Conservation (phyloP, 768 basidiomycete species). For the Suillus placidus region DNA sequence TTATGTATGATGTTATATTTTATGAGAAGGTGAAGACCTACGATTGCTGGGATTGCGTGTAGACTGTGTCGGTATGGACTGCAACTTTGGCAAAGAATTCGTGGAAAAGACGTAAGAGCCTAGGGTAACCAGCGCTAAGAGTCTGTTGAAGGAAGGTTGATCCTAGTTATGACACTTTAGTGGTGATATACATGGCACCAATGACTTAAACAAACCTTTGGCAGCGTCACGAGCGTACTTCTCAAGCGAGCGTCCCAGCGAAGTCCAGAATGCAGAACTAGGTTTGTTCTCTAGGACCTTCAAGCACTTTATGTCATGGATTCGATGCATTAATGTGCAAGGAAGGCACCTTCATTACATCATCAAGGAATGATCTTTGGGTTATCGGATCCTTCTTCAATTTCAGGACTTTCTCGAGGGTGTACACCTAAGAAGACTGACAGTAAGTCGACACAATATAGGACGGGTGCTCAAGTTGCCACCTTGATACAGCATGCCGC, state of each 20-base stretch:
- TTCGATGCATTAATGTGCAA: not conserved
- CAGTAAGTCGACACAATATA: constrained; percentile 2
- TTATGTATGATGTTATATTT: constrained; percentile 7
- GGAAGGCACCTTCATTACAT: constrained; percentile 81
- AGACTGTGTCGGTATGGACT: constrained; percentile 93
- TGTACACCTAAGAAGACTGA: constrained; percentile 71
- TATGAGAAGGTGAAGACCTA: constrained; percentile 29
- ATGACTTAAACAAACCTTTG: constrained; percentile 54
- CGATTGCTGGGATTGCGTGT: constrained; percentile 86
- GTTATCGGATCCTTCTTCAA: constrained; percentile 84
- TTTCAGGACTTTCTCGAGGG: constrained; percentile 89
- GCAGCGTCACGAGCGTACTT: constrained; percentile 79
- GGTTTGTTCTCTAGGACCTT: constrained; percentile 91
- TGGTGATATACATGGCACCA: not conserved
- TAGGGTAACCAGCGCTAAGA: constrained; percentile 83
- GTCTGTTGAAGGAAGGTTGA: constrained; percentile 93
- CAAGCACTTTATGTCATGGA: not conserved
- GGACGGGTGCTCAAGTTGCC: constrained; percentile 6
- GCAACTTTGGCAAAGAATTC: constrained; percentile 96
- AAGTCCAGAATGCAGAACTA: constrained; percentile 88
- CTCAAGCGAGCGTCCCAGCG: constrained; percentile 79
- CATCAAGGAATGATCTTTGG: constrained; percentile 83
- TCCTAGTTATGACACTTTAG: constrained; percentile 44
- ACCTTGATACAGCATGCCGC: constrained; percentile 90
- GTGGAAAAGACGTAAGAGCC: constrained; percentile 88